Base-by-base conservation (phyloP, 192 early-diverging fungal species). In the Chytriomyces confervae region DNA sequence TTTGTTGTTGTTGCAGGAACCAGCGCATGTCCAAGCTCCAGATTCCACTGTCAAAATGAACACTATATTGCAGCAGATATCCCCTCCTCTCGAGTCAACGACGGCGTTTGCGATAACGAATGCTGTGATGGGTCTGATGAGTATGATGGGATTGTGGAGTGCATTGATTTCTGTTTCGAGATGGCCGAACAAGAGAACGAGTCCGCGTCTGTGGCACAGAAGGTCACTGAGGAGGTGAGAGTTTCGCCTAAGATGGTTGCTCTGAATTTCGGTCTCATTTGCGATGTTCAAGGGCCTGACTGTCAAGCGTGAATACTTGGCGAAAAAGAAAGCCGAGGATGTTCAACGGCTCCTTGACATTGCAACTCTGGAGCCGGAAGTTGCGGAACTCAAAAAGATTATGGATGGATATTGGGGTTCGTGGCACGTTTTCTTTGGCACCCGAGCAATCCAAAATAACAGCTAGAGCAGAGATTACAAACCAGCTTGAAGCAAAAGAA, bases 71-170 rank as follows among this genome's bases (percentile, higher is more conserved):
- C 93, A 0, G 81, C 87, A 0, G 71, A 77, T 23, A 92, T 99
- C 45, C 82, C 85, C 20, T 86, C 91, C 0, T 88, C 83, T 5
- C 89, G 88, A 16, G 95, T 99, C 50, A 97, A 98, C 80, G 96
- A 99, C 82, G 96, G 96, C 24, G 87, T 97, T 16, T 99, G 97
- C 80, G 97, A 87, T 88, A 77, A 88, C 11, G 90, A 94, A 45
- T 99, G 97, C 82, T 99, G 97, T 80, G 97, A 99, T 78, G 97
- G 97, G 4, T 91, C 92, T 0, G 96, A 98, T 70, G 97, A 98
- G 79, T 90, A 87, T 75, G 82, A 81, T 64, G 87, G 89, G 0
- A 16, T 71, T 57, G 83, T 85, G 0, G 27, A 63, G 6, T 98
- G 97, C 66, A 87, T 91, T 3, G 88, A 97, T 79, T 77, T 68